Base-by-base conservation (phyloP, 2,329 filamentous ascomycete genomes). In the Venturia aucupariae region DNA sequence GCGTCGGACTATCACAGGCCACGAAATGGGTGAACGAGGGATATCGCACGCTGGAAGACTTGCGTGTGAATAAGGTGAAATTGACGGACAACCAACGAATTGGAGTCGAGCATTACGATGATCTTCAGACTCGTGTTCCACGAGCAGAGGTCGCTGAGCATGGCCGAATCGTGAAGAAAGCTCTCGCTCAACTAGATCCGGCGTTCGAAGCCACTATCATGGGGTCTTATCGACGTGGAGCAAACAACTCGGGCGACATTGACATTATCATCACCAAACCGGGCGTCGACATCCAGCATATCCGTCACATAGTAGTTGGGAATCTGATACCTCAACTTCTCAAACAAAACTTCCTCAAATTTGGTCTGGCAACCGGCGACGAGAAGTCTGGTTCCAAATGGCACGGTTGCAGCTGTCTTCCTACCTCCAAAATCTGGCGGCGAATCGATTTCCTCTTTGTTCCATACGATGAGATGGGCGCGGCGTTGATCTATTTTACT, bases 401-500 rank as follows among this genome's bases (percentile, higher is more conserved):
- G 90, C 90, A 95, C 68, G 92, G 93, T 3, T 92, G 89, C 62
- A 94, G 89, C 46, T 84, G 86, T 13, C 78, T 96, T 0, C 88
- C 90, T 0, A 70, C 61, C 44, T 78, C 71, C 67, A 74, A 57
- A 0, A 73, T 83, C 0, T 96, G 91, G 92, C 83, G 92, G 10
- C 84, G 92, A 1, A 88, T 97, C 66, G 92, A 97, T 72, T 83
- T 97, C 24, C 78, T 97, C 1, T 82, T 95, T 4, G 92, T 96
- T 0, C 92, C 92, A 0, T 86, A 86, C 68, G 79, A 83, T 1
- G 87, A 96, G 74, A 81, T 91, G 61, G 93, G 93, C 1, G 92
- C 90, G 0, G 92, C 92, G 0, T 73, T 97, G 67, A 83, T 97
- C n/a, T 97, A 97, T 72, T 97, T 97, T 71, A 97, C 93, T 0